Conservation (phyloP, 1,284 basidiomycete genomes). For the Cutaneotrichosporon sp. region DNA sequence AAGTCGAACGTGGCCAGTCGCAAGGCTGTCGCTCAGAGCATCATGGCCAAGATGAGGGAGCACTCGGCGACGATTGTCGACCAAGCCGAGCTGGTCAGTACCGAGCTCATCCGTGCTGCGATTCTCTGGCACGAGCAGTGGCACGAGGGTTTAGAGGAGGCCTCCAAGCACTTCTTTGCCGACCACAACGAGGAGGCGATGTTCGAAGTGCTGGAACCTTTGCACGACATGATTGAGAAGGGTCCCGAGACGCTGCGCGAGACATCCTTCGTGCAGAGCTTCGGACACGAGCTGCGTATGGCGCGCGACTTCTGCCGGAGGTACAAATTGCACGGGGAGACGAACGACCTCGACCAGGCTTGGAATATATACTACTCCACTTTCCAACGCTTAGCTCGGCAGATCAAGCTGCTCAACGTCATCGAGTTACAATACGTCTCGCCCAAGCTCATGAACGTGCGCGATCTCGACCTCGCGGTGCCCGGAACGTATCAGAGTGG, state of each 20-base stretch:
- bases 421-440: conserved; percentile 98
- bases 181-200: conserved; percentile 99
- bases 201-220: conserved; percentile 88
- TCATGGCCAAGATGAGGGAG: conserved; percentile 92
- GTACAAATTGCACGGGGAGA: conserved; percentile 82
- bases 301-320: conserved; percentile 88
- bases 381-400: conserved; percentile 95
- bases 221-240: conserved; percentile 88
- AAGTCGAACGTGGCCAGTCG: conserved; percentile 86
- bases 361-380: conserved; percentile 99
- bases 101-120: conserved; percentile 93
- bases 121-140: conserved; percentile 99
- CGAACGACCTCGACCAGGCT: conserved; percentile 90
- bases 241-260: conserved; percentile 92
- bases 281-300: conserved; percentile 87
- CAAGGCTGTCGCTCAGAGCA: conserved; percentile 74
- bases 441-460: conserved; percentile 80
- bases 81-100: conserved; percentile 81
- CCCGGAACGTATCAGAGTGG: conserved; percentile 95
- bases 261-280: conserved; percentile 91
- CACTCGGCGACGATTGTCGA: conserved; percentile 85
- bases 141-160: conserved; percentile 98
- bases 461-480: conserved; percentile 88
- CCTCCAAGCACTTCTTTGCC: conserved; percentile 93
- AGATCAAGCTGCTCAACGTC: conserved; percentile 80